Base-by-base conservation (phyloP, 768 basidiomycete genomes). In the Suillus variegatus region DNA sequence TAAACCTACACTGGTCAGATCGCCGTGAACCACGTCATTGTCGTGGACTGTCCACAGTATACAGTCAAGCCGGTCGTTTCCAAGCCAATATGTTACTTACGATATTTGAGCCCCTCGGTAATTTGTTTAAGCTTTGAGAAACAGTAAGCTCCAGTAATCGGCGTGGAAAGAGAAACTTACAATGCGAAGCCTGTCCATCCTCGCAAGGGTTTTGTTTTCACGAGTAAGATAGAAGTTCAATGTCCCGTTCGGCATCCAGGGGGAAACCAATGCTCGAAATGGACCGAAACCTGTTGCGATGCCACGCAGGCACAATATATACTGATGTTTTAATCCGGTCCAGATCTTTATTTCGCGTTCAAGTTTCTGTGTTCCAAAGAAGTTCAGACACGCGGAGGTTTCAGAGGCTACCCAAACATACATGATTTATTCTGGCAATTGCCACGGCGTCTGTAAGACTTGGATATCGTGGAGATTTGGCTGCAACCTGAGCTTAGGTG, bases 211-310 rank as follows among this genome's bases (percentile, higher is more conserved):
- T n/a, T n/a, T n/a, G n/a, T n/a, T n/a, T n/a, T 8, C 18, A n/a
- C 43, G 28, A 38, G n/a, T n/a, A n/a, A 82, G 72, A 69, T 77
- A 81, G 1, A 68, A 58, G 35, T 49, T 65, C 10, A 82, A 64
- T 22, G 76, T 73, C 13, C 77, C 78, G 4, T 75, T 72, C 10
- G 70, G 64, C 80, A 81, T 80, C 79, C 79, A 81, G 32, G 74
- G 80, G 4, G 80, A 82, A 49, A 82, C 74, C 22, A 83, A 70
- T 20, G 71, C 69, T 22, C 63, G 43, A 44, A 62, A 68, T 3
- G 64, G 70, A 20, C 73, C 70, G 41, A 68, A 74, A 51, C 70
- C 73, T 16, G 61, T 68, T 18, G 65, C 55, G n/a, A n/a, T 55
- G 14, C 73, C 71, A 47, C 44, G 60, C 32, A 73, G 63, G 3